These are phyloP conservation scores for Blastomyces percursus DNA, from an alignment of 2,329 filamentous ascomycete species.

Conservation along the genomic window DNA sequence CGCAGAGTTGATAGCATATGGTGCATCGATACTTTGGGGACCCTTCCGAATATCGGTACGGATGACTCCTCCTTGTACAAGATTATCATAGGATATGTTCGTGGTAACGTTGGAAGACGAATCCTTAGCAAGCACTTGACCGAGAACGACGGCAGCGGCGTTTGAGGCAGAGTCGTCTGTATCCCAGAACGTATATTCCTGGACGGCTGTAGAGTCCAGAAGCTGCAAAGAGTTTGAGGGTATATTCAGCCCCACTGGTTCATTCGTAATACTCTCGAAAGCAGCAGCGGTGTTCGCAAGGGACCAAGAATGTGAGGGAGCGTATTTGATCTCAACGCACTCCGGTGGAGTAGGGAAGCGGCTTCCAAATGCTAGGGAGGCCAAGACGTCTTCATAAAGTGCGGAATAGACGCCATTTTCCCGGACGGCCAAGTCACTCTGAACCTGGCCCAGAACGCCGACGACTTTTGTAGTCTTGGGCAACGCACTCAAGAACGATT, in stretches of 20 bases:
- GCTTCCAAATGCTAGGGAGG: slow-evolving; percentile 67
- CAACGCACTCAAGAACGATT: slow-evolving; percentile 75
- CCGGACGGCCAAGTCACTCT: slow-evolving; percentile 57
- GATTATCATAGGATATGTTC: slow-evolving; percentile 50
- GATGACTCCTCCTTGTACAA: slow-evolving; percentile 61
- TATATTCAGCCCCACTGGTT: slow-evolving; percentile 17
- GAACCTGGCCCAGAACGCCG: slow-evolving; percentile 81
- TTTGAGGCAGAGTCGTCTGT: slow-evolving; percentile 60
- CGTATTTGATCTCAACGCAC: slow-evolving; percentile 81
- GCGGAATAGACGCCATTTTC: slow-evolving; percentile 71
- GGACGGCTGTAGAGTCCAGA: slow-evolving; percentile 44
- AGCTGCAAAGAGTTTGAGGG: slow-evolving; percentile 40
- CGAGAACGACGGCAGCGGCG: slow-evolving; percentile 52
- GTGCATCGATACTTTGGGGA: slow-evolving; percentile 69
- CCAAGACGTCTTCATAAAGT: slow-evolving; percentile 83
- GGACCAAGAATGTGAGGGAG: slow-evolving; percentile 57
- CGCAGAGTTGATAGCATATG: slow-evolving; percentile 68
- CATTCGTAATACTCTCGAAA: slow-evolving; percentile 37
- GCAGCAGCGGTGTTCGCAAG: slow-evolving; percentile 35
- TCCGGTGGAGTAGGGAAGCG: slow-evolving; percentile 52
- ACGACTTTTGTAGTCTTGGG: slow-evolving; percentile 65
- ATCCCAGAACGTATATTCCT: slow-evolving; percentile 94
- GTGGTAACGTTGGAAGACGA: slow-evolving; percentile 51
- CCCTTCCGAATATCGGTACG: slow-evolving; percentile 79
- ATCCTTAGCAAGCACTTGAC: slow-evolving; percentile 50